Evolutionary conservation across 2,329 filamentous ascomycete species (phyloP).

Genomic region (Colletotrichum sp.): DNA sequence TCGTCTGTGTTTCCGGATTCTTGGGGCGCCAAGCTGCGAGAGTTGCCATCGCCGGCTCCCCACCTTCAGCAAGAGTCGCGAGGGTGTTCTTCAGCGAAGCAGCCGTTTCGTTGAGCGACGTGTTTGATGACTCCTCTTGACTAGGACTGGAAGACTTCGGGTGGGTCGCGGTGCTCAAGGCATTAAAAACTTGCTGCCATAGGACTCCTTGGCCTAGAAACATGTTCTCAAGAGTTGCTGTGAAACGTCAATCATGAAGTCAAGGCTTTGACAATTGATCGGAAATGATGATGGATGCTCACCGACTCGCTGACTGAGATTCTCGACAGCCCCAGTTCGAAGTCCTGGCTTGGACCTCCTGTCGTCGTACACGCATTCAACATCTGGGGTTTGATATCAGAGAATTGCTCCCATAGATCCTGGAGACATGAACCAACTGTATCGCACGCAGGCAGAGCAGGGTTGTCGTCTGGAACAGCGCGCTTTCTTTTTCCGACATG

Average conservation of each 20-base stretch:
- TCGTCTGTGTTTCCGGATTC: background rate
- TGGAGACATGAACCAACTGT: constrained; percentile 25
- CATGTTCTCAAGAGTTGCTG: constrained; percentile 38
- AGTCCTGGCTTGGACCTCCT: constrained; percentile 36
- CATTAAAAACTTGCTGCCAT: constrained; percentile 36
- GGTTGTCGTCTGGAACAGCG: constrained; percentile 47
- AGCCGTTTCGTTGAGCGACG: constrained; percentile 24
- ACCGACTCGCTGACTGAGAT: constrained; percentile 32
- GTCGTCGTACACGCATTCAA: constrained; percentile 39
- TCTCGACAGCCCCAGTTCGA: constrained; percentile 37
- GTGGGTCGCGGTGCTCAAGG: background rate
- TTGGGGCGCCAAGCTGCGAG: background rate
- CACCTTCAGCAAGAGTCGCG: constrained; percentile 18
- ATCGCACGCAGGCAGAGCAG: constrained; percentile 44
- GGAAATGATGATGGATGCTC: background rate
- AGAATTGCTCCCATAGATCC: background rate
- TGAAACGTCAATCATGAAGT: constrained; percentile 21
- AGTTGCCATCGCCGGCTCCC: background rate
- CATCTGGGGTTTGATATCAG: background rate
- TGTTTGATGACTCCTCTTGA: background rate
- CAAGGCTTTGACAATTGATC: background rate
- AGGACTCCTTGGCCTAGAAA: constrained; percentile 40
- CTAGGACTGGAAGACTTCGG: background rate
- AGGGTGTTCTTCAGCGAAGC: constrained; percentile 24
- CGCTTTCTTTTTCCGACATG: constrained; percentile 49